Evolutionary conservation across 768 basidiomycete species (phyloP).

Genomic region (Suillus ampliporus): DNA sequence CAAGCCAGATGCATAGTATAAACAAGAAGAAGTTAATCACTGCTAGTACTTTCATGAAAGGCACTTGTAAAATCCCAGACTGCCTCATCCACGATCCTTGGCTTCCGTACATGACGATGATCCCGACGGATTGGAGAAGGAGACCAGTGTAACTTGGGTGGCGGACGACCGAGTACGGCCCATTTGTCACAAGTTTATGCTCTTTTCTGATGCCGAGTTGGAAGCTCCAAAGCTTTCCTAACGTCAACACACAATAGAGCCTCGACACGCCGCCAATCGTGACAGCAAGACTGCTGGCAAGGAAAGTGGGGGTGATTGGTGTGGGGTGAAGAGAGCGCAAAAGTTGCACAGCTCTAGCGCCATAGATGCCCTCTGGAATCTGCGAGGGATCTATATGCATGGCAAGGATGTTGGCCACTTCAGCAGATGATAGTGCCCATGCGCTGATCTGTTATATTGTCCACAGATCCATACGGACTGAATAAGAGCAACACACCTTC

Average conservation of each 20-base stretch:
- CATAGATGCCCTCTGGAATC: background rate
- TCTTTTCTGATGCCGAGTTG: slow-evolving; percentile 27
- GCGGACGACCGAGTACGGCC: slow-evolving; percentile 35
- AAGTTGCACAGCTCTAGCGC: background rate
- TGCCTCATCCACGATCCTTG: slow-evolving; percentile 20
- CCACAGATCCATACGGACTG: background rate
- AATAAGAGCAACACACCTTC: background rate
- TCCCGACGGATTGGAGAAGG: slow-evolving; percentile 12
- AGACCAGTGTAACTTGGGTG: slow-evolving; percentile 36
- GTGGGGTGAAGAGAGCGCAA: background rate
- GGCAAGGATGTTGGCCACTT: slow-evolving; percentile 8
- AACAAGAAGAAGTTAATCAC: background rate
- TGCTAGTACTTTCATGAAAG: background rate
- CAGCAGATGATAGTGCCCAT: background rate
- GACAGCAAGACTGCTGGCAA: slow-evolving; percentile 21
- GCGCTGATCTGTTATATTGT: background rate
- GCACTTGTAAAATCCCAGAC: slow-evolving; percentile 13
- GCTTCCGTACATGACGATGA: slow-evolving; percentile 6
- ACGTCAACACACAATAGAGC: slow-evolving; percentile 25
- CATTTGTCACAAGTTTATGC: slow-evolving; percentile 33
- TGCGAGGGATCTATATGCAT: background rate
- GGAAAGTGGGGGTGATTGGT: slow-evolving; percentile 17
- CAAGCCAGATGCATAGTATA: background rate
- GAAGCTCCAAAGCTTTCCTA: slow-evolving; percentile 36
- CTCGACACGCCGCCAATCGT: slow-evolving; percentile 28